Percentiles rank a stretch among this genome's conserved stretches.
Evolutionary conservation across 192 early-diverging fungal species (phyloP).

Genomic region (Linnemannia exigua): DNA sequence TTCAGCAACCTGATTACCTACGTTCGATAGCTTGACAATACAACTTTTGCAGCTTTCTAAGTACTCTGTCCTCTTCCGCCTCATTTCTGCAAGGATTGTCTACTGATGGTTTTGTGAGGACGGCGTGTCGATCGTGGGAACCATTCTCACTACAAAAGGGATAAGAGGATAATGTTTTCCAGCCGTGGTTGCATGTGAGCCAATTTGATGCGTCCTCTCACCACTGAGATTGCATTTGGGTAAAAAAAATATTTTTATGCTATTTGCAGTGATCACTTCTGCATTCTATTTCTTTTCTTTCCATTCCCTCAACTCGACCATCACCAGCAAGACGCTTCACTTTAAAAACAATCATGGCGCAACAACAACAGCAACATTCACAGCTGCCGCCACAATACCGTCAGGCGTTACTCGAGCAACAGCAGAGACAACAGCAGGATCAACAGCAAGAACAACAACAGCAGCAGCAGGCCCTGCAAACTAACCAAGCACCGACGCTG

Average conservation of each 20-base stretch:
- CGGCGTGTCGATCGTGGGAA: not conserved
- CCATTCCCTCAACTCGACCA: not conserved
- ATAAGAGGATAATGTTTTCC: not conserved
- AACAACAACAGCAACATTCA: conserved; percentile 10
- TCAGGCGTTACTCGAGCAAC: conserved; percentile 17
- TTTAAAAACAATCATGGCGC: not conserved
- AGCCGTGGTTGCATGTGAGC: not conserved
- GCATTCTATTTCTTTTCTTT: not conserved
- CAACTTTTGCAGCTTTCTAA: too few species aligned
- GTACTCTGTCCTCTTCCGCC: too few species aligned
- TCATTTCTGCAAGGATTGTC: too few species aligned
- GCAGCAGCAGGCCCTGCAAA: conserved; percentile 2
- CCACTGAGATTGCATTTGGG: not conserved
- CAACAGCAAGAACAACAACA: conserved; percentile 11
- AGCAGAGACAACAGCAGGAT: conserved; percentile 23
- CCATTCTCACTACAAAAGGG: not conserved
- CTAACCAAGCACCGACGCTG: conserved; percentile 21
- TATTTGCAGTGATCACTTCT: not conserved
- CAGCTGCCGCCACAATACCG: conserved; percentile 26
- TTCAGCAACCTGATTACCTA: not conserved
- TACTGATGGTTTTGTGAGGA: not conserved
- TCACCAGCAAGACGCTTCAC: not conserved
- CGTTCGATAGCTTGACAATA: too few species aligned
- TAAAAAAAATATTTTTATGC: not conserved
- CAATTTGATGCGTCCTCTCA: not conserved